Evolutionary conservation across 495 filamentous ascomycete genomes (phyloP).

Genomic region (Daldinia bambusicola): DNA sequence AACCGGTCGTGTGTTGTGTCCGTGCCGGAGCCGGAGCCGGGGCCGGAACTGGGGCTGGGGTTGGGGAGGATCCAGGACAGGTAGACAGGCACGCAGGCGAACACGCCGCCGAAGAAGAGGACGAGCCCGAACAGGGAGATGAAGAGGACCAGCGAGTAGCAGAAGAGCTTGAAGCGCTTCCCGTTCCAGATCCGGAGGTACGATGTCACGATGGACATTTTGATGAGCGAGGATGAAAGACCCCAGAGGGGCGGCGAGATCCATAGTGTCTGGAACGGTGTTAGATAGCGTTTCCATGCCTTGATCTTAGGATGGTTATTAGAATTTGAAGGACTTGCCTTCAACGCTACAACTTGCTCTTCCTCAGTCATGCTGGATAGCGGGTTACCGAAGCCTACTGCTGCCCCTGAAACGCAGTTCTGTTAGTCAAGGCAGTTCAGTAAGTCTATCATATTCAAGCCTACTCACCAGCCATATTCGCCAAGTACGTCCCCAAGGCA

Average conservation of each 20-base stretch:
- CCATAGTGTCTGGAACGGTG: constrained; percentile 24
- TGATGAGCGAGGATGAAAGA: constrained; percentile 33
- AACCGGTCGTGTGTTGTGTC: background rate
- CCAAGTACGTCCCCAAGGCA: constrained; percentile 38
- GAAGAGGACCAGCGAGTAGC: constrained; percentile 32
- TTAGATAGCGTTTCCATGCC: constrained; percentile 6
- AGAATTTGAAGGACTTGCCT: constrained; percentile 16
- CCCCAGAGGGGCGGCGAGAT: constrained; percentile 41
- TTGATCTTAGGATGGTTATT: background rate
- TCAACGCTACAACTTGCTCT: constrained; percentile 7
- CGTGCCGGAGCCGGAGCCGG: background rate
- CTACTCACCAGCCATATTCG: constrained; percentile 32
- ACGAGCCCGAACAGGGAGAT: constrained; percentile 42
- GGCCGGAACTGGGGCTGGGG: background rate
- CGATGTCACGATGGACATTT: constrained; percentile 48
- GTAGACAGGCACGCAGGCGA: constrained; percentile 45
- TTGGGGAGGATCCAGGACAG: constrained; percentile 38
- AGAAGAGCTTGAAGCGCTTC: constrained; percentile 35
- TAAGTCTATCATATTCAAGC: constrained; percentile 20
- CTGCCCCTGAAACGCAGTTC: constrained; percentile 7
- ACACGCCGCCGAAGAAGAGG: constrained; percentile 35
- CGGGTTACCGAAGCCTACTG: constrained; percentile 29
- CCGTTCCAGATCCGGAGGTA: constrained; percentile 49
- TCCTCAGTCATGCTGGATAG: constrained; percentile 14
- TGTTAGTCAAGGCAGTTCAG: constrained; percentile 19